Evolutionary conservation across 2,329 filamentous ascomycete species (phyloP).

Genomic region (Xylaria sp.): DNA sequence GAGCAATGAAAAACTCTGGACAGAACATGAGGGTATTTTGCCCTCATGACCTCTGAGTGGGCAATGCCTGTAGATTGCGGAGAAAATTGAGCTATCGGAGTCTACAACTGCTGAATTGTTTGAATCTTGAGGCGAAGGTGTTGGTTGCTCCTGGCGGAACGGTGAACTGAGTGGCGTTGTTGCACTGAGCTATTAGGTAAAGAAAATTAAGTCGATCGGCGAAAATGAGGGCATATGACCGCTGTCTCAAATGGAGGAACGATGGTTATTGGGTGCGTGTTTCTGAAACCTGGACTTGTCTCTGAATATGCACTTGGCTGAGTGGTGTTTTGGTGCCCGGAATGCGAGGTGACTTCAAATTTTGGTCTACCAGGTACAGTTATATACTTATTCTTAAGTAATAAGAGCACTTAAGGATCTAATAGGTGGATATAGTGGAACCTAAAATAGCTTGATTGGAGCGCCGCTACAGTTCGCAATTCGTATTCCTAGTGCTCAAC

Average conservation of each 20-base stretch:
- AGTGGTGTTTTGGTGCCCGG: too few species aligned
- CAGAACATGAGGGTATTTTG: background rate
- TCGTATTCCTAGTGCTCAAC: slow-evolving; percentile 31
- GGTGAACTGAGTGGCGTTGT: background rate
- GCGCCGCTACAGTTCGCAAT: slow-evolving; percentile 4
- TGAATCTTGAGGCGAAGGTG: too few species aligned
- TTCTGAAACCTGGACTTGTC: background rate
- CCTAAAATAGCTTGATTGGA: slow-evolving; percentile 16
- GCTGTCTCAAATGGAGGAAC: background rate
- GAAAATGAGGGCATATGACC: background rate
- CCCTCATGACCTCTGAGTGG: background rate
- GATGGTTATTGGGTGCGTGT: background rate
- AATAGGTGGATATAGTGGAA: slow-evolving; percentile 18
- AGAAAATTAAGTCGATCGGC: background rate
- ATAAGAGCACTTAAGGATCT: background rate
- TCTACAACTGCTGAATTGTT: too few species aligned
- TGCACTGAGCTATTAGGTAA: background rate
- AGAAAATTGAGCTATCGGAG: too few species aligned
- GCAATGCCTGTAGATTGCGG: background rate
- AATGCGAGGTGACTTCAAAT: background rate
- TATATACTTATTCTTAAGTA: background rate
- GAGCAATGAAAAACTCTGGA: background rate
- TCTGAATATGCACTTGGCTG: too few species aligned
- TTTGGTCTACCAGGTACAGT: background rate
- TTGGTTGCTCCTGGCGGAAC: too few species aligned